Evolutionary conservation across 495 filamentous ascomycete species (phyloP), one percentile per base, ranked within the genome.

Genomic region (Xylaria telfairii): DNA sequence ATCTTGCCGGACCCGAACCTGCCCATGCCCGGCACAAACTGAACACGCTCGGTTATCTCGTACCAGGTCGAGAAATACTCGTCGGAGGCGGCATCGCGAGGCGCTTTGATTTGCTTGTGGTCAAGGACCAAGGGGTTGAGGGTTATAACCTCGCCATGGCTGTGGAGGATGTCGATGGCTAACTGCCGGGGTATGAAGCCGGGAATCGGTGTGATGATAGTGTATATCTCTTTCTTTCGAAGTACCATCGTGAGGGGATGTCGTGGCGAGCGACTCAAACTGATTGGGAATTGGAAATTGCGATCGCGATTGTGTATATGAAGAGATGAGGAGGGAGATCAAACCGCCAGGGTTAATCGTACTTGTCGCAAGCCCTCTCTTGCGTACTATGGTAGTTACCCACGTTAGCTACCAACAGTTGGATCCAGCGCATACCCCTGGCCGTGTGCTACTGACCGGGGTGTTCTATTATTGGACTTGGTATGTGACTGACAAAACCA

Each of bases 11-110:
- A 85, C 21, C 89, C 84, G 56, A 90, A 81, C 67, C 83, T 87
- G 34, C 90, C 90, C 47, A 85, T 80, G 28, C 84, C 84, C 0
- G 91, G 92, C 2, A 94, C 73, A 67, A 92, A 89, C 61, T 87
- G 85, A 26, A 94, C 86, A 71, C 87, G 87, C 78, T 93, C 90
- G 57, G 77, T 81, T 67, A 86, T 86, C 70, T 86, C 84, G 76
- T 93, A 93, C 92, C 92, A 94, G 17, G 85, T 89, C 17, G 85
- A 90, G 74, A 91, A 89, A 75, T 87, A 90, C 74, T 93, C 90
- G 73, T 94, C 92, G 49, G 89, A 81, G 24, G 86, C 81, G 62
- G 91, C 90, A 81, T 89, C 82, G 34, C 82, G 84, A 10, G 91
- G 91, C 0, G 92, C 87, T 32, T 85, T 85, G 74, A 89, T 89